Percentiles rank a stretch among this genome's conserved stretches.
Conservation (phyloP, 176 grass and related monocot species). For the Puccinellia tenuiflora region DNA sequence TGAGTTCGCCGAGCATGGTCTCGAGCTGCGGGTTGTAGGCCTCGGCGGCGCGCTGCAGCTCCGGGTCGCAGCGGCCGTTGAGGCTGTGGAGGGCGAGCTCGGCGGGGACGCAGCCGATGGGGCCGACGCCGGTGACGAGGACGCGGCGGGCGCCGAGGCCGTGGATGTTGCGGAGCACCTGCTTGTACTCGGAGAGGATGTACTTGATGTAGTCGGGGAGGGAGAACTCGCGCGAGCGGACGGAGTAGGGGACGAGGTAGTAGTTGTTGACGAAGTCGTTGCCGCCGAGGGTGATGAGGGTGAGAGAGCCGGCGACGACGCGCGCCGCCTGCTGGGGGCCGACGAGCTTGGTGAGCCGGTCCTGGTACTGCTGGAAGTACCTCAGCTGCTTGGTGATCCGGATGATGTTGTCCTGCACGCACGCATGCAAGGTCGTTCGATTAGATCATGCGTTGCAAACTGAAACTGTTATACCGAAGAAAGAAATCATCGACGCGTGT, state of each 20-base stretch:
- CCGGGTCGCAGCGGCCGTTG: conserved; percentile 62
- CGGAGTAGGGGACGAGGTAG: conserved; percentile 82
- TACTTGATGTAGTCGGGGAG: conserved; percentile 70
- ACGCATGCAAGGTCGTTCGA: background rate
- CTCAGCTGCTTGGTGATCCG: conserved; percentile 61
- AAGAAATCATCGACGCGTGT: background rate
- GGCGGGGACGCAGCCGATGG: conserved; percentile 81
- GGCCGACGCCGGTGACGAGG: conserved; percentile 70
- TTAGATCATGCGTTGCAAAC: no score
- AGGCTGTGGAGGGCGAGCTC: conserved; percentile 67
- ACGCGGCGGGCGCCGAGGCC: conserved; percentile 51
- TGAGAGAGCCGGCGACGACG: conserved; percentile 42
- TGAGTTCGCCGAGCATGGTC: conserved; percentile 28
- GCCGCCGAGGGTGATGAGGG: conserved; percentile 79
- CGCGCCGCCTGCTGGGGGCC: conserved; percentile 22
- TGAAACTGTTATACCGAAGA: no score
- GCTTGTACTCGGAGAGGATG: conserved; percentile 64
- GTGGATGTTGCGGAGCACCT: conserved; percentile 52
- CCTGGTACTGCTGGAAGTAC: conserved; percentile 85
- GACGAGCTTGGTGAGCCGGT: conserved; percentile 38
- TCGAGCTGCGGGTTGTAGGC: conserved; percentile 71
- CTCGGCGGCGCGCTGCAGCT: conserved; percentile 61
- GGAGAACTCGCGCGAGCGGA: conserved; percentile 66
- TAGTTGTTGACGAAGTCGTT: conserved; percentile 99
- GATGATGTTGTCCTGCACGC: conserved; percentile 71